These are phyloP conservation scores for Lojkania enalia DNA, from an alignment of 2,329 filamentous ascomycete genomes.

Conservation along the genomic window DNA sequence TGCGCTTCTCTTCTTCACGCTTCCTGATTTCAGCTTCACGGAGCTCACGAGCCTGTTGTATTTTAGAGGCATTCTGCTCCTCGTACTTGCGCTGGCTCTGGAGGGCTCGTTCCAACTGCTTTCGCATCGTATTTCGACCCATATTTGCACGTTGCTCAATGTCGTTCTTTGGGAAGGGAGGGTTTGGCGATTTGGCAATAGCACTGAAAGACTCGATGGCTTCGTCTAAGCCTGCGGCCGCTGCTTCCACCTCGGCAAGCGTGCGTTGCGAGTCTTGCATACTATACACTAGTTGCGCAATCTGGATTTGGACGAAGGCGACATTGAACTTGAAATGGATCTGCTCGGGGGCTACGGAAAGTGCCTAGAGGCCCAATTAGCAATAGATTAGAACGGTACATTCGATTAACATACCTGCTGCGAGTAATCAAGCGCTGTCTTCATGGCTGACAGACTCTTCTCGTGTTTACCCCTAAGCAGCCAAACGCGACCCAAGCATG, in stretches of 20 bases:
- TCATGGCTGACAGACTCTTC: conserved; percentile 63
- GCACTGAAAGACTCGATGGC: conserved; percentile 73
- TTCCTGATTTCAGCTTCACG: conserved; percentile 78
- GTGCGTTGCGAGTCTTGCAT: conserved; percentile 77
- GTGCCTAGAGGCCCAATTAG: conserved; percentile 45
- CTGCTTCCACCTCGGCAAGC: conserved; percentile 77
- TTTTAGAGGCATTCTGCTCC: conserved; percentile 85
- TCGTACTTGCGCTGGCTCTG: conserved; percentile 89
- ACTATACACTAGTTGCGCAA: conserved; percentile 77
- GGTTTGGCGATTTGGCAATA: conserved; percentile 63
- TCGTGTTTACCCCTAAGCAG: conserved; percentile 76
- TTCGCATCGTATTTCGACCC: conserved; percentile 92
- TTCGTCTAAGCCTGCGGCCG: conserved; percentile 77
- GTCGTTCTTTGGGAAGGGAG: conserved; percentile 88
- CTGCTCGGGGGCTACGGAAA: conserved; percentile 78
- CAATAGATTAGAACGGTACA: neutral
- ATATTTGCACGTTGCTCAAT: conserved; percentile 96
- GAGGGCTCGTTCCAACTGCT: conserved; percentile 84
- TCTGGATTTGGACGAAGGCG: conserved; percentile 94
- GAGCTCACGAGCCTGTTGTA: conserved; percentile 76
- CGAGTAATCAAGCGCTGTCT: conserved; percentile 66
- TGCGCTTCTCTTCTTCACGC: conserved; percentile 75
- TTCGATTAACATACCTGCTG: conserved; percentile 52
- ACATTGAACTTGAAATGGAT: conserved; percentile 96
- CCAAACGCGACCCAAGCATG: conserved; percentile 87